A percentile compares a stretch with the other conserved stretches of the same genome.
Evolutionary conservation across 139 green algal species (phyloP).

Genomic region (Chlamydomonas incerta): DNA sequence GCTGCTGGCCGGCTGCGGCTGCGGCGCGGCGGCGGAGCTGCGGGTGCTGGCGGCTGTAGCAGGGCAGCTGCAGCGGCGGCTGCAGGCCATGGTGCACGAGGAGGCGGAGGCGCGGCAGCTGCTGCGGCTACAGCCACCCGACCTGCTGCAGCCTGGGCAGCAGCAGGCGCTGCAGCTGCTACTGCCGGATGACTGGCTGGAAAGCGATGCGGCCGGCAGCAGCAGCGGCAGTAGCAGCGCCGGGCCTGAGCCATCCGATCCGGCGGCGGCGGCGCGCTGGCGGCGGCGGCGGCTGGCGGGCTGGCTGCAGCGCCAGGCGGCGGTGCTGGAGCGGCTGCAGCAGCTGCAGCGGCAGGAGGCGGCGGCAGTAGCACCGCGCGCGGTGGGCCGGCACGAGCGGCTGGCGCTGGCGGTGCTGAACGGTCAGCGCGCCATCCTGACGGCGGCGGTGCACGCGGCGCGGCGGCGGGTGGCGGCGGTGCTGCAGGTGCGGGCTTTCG

Average conservation of each 20-base stretch:
- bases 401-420: conserved; percentile 29
- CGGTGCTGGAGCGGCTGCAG: neutral
- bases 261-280: neutral
- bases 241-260: too few relatives aligned
- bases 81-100: conserved; percentile 16
- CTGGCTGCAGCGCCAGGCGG: neutral
- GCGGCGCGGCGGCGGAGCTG: conserved; percentile 28
- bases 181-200: conserved; percentile 5
- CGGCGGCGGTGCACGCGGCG: neutral
- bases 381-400: neutral
- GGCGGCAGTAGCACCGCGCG: neutral
- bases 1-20: neutral
- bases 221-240: neutral
- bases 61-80: conserved; percentile 36
- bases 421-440: conserved; percentile 29
- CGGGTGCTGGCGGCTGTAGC: conserved; percentile 20
- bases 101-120: neutral
- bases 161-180: neutral
- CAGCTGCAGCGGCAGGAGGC: neutral
- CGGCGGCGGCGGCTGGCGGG: neutral
- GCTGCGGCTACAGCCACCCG: neutral
- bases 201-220: too few relatives aligned
- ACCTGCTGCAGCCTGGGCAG: neutral
- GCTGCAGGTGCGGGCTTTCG: conserved; percentile 8
- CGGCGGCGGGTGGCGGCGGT: neutral